A percentile compares a stretch with the other conserved stretches of the same genome.
Evolutionary conservation across 371 early-diverging fungal species (phyloP).

Genomic region (Amoeboradix gromovi): DNA sequence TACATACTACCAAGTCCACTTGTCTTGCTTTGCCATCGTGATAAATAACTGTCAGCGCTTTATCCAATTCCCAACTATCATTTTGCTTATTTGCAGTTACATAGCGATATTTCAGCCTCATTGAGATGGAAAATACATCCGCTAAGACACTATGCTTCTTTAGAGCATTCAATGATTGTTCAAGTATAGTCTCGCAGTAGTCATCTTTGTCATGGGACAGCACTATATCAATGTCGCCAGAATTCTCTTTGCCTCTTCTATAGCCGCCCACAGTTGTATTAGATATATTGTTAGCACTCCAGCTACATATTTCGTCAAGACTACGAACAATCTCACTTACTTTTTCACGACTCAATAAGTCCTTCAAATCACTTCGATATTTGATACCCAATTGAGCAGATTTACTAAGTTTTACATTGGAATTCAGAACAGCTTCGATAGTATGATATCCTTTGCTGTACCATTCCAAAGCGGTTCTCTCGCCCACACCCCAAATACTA

Average conservation of each 20-base stretch:
- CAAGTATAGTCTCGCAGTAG: no score
- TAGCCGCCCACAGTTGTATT: slow-evolving; percentile 19
- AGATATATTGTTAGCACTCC: slow-evolving; percentile 7
- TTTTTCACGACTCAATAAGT: slow-evolving; percentile 15
- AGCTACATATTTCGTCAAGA: slow-evolving; percentile 10
- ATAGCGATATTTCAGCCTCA: no score
- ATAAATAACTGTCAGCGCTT: no score
- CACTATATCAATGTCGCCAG: slow-evolving; percentile 21
- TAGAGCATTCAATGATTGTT: no score
- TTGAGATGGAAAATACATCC: no score
- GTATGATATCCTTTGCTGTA: slow-evolving; percentile 18
- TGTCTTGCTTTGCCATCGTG: no score
- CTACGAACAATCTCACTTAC: slow-evolving; percentile 15
- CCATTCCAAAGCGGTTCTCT: slow-evolving; percentile 16
- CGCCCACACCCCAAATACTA: slow-evolving; percentile 13
- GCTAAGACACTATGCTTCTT: no score
- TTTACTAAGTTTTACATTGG: slow-evolving; percentile 7
- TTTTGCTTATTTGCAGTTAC: no score
- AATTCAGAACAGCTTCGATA: slow-evolving; percentile 12
- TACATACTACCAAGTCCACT: no score
- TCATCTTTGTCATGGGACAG: slow-evolving; percentile 11
- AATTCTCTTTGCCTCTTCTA: slow-evolving; percentile 18
- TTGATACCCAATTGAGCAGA: slow-evolving; percentile 12
- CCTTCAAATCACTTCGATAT: slow-evolving; percentile 6
- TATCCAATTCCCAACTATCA: no score